Base-by-base conservation (phyloP, 495 filamentous ascomycete genomes). In the Trichodelitschia bisporula region DNA sequence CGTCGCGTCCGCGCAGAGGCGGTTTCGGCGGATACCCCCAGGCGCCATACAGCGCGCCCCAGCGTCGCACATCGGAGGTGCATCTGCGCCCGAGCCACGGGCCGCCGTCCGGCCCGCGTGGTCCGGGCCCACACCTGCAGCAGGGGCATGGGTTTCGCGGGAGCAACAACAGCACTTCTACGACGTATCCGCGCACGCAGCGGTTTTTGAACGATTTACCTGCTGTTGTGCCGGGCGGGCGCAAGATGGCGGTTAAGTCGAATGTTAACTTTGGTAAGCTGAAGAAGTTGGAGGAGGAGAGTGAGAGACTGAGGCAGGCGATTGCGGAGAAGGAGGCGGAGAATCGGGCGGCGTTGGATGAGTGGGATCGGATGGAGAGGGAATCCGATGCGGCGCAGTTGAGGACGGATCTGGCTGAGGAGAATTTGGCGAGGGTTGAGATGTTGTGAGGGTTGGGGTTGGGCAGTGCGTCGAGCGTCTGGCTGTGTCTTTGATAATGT, bases 321-420 rank as follows among this genome's bases (percentile, higher is more conserved):
- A 58, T 68, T 28, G 50, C 55, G n/a, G 61, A 62, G 36, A 64
- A 58, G 36, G 61, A 72, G 36, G 47, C 42, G 28, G 42, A 46
- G 29, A 68, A 65, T 37, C 48, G 66, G 35, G 41, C 48, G 28
- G 53, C 45, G 0, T 29, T 69, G 18, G 53, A 56, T 30, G 65
- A 72, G 20, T 75, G 69, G 69, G 65, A 66, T 24, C 51, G 47
- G 26, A 34, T 64, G 34, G 59, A 69, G 36, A 46, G 63, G 15
- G 69, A 75, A 44, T 63, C 56, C 28, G 59, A 59, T 11, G 62
- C 61, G 26, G 62, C 61, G 18, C 61, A 60, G 3, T 40, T 72
- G 30, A 64, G 61, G 44, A 64, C 58, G 34, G 66, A 72, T 33
- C 40, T 73, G 30, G 66, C 68, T 1, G 69, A 73, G 41, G 50